phyloP scores from a whole-genome alignment of 768 basidiomycete species.

The Leucocoprinus birnbaumii region DNA sequence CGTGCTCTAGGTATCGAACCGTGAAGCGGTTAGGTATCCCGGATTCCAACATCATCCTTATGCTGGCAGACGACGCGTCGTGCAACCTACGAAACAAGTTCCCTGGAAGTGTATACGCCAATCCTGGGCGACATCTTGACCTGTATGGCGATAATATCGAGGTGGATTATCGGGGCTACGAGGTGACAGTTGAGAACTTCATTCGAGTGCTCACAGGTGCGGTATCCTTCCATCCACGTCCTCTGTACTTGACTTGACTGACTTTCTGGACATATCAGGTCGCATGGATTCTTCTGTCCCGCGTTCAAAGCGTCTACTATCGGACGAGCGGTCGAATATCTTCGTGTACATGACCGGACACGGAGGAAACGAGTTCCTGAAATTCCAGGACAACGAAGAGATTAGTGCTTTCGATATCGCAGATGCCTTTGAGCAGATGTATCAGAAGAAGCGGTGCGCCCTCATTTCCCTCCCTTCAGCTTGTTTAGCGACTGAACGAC shows the following conservation, averaged over 20 bases:
- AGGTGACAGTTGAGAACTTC: slow-evolving; percentile 97
- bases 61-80: slow-evolving; percentile 96
- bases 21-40: slow-evolving; percentile 98
- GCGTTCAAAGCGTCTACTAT: slow-evolving; percentile 87
- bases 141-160: slow-evolving; percentile 96
- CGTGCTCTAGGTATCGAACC: slow-evolving; percentile 79
- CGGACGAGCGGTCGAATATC: slow-evolving; percentile 88
- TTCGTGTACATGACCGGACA: slow-evolving; percentile 99
- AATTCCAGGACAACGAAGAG: slow-evolving; percentile 99
- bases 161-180: slow-evolving; percentile 97
- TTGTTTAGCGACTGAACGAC: neutral
- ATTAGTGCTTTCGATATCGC: slow-evolving; percentile 97
- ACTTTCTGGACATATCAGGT: slow-evolving; percentile 40
- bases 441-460: slow-evolving; percentile 85
- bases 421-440: slow-evolving; percentile 98
- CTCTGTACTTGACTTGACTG: neutral
- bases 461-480: neutral
- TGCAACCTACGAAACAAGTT: slow-evolving; percentile 93
- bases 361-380: slow-evolving; percentile 96
- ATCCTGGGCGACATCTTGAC: slow-evolving; percentile 76
- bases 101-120: slow-evolving; percentile 91
- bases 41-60: slow-evolving; percentile 97
- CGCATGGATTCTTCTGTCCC: slow-evolving; percentile 83
- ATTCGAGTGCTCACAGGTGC: slow-evolving; percentile 87
- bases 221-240: slow-evolving; percentile 17